Evolutionary conservation across 2,329 filamentous ascomycete species (phyloP).

Genomic region (Trichoderma breve): DNA sequence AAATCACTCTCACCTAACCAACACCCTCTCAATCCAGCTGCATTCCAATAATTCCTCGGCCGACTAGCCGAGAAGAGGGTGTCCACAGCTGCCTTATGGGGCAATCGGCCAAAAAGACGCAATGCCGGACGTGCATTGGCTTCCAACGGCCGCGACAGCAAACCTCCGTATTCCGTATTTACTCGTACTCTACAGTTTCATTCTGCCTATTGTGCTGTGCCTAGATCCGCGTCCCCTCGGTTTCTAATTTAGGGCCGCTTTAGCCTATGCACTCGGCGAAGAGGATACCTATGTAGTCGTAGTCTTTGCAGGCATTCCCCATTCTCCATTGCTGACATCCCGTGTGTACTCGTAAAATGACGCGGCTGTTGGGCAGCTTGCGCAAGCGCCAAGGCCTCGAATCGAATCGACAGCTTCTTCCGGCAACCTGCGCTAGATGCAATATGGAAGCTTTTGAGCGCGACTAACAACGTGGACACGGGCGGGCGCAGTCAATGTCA

Average conservation of each 20-base stretch:
- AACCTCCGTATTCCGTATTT: background rate
- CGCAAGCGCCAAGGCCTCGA: background rate
- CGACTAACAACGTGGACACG: background rate
- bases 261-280: background rate
- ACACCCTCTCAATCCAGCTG: background rate
- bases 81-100: conserved; percentile 3
- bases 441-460: background rate
- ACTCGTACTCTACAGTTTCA: background rate
- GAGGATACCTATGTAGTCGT: too few species aligned
- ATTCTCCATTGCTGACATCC: background rate
- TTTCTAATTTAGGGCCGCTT: background rate
- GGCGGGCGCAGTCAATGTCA: background rate
- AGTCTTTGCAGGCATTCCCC: background rate
- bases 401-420: background rate
- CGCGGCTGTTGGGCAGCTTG: background rate
- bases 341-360: background rate
- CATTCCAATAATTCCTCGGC: background rate
- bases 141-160: background rate
- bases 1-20: background rate
- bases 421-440: background rate
- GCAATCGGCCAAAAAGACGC: background rate
- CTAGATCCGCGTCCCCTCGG: background rate
- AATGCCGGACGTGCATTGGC: background rate
- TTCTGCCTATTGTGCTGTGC: background rate
- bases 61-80: background rate